Base-by-base conservation (phyloP, 202 grass and related monocot species). In the Cymbopogon flexuosus region DNA sequence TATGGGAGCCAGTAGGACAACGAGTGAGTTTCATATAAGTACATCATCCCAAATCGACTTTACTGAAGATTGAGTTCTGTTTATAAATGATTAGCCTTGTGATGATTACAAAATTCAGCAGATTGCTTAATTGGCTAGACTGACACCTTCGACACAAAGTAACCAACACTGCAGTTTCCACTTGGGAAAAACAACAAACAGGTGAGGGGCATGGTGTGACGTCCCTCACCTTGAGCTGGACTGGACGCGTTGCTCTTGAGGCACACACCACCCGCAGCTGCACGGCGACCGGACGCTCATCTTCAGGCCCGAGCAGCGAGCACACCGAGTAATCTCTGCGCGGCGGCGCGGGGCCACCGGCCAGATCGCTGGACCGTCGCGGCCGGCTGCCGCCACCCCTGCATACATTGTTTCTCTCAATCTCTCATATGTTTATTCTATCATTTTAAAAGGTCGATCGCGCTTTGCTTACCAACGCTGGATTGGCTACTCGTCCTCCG, bases 361-460 rank as follows among this genome's bases (percentile, higher is more conserved):
- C 27, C 58, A 92, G 89, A 74, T 78, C 84, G 34, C 78, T 90
- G 6, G 7, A 56, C 51, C 51, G 6, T 19, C n/a, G 51, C 6
- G 51, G 51, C 6, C 8, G 16, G 13, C 43, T 13, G 43, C 51
- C 51, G 18, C 51, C 51, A 56, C 51, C 6, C 51, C 43, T 37
- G 6, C 36, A 37, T 37, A 7, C 36, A 10, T 10, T 36, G 35
- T 36, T 36, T 6, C 35, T 36, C 35, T 36, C 35, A 36, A 27
- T 27, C 27, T 27, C 27, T 6, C 2, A 4, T 33, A 36, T 36
- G 35, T 37, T 37, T 37, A 37, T 37, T 37, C 36, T 6, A 37
- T 37, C 36, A 37, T 8, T 37, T 37, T 7, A 8, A 37, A 37
- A 37, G 36, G 36, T 37, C 36, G 36, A 37, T 37, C 36, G 36